A percentile compares a stretch with the other conserved stretches of the same genome.
phyloP scores from a whole-genome alignment of 805 yeast genomes.

The Zygoascus ofunaensis region DNA sequence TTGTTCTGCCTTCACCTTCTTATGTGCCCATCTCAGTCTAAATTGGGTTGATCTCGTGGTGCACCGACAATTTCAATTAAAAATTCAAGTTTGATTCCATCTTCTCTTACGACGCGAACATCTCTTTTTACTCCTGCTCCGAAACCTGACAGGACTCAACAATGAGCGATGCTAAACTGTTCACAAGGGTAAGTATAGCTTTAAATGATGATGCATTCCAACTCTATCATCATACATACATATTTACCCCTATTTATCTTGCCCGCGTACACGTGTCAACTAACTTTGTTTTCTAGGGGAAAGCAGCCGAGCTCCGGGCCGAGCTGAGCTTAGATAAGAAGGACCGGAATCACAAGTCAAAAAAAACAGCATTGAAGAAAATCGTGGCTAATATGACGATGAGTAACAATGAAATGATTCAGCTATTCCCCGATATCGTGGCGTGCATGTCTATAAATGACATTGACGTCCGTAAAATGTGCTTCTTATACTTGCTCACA shows the following conservation, averaged over 20 bases:
- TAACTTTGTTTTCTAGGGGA: constrained; percentile 18
- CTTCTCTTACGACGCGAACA: too few relatives aligned
- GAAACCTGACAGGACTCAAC: too few relatives aligned
- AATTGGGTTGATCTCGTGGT: too few relatives aligned
- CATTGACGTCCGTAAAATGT: constrained; percentile 59
- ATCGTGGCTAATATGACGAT: constrained; percentile 76
- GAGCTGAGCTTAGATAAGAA: constrained; percentile 27
- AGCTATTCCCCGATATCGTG: constrained; percentile 58
- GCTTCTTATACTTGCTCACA: constrained; percentile 54
- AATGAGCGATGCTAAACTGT: constrained; percentile 26
- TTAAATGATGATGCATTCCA: background rate
- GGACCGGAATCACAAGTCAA: constrained; percentile 28
- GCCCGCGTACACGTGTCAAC: too few relatives aligned
- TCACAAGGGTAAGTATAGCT: constrained; percentile 19
- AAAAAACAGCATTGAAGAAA: constrained; percentile 51
- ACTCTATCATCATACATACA: background rate
- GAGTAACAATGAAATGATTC: constrained; percentile 68
- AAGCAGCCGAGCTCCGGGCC: constrained; percentile 30
- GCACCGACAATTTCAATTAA: too few relatives aligned
- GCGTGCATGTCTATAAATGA: constrained; percentile 43
- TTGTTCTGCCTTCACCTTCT: too few relatives aligned
- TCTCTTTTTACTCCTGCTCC: too few relatives aligned
- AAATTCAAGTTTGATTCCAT: too few relatives aligned
- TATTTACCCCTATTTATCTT: too few relatives aligned
- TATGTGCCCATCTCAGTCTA: too few relatives aligned